Evolutionary conservation across 2,329 filamentous ascomycete species (phyloP).

Genomic region (Aspergillus jensenii): DNA sequence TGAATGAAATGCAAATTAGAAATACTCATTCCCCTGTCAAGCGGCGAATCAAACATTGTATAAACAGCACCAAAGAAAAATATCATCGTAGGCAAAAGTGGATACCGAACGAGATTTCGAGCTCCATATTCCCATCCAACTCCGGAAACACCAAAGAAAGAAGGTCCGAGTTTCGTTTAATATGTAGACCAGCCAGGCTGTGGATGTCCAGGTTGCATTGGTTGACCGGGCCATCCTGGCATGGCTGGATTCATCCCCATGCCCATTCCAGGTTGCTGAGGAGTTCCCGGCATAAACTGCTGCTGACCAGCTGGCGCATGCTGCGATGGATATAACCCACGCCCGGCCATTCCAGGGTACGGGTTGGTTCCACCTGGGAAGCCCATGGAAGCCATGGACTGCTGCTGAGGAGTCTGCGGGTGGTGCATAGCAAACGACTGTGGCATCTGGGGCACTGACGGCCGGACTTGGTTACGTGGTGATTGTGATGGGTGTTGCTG

Average conservation of each 20-base stretch:
- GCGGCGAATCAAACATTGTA: conserved; percentile 13
- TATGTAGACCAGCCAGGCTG: conserved; percentile 42
- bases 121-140: conserved; percentile 9
- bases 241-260: conserved; percentile 39
- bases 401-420: conserved; percentile 33
- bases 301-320: conserved; percentile 37
- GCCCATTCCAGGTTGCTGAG: conserved; percentile 36
- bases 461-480: conserved; percentile 42
- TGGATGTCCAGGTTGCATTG: conserved; percentile 39
- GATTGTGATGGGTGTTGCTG: conserved; percentile 42
- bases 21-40: conserved; percentile 24
- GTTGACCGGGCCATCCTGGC: conserved; percentile 37
- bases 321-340: conserved; percentile 39
- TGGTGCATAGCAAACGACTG: conserved; percentile 39
- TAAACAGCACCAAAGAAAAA: conserved; percentile 11
- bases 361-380: conserved; percentile 34
- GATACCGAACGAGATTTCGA: neutral
- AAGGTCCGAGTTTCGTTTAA: conserved; percentile 25
- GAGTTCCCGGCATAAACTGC: conserved; percentile 33
- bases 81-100: neutral
- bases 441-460: conserved; percentile 37
- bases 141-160: conserved; percentile 20
- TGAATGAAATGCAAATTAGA: conserved; percentile 32
- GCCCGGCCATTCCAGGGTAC: conserved; percentile 35
- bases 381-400: conserved; percentile 38